Evolutionary conservation across 163 green algal genomes (phyloP), one percentile per base, ranked within the genome.

Genomic region (Volvox carteri): DNA sequence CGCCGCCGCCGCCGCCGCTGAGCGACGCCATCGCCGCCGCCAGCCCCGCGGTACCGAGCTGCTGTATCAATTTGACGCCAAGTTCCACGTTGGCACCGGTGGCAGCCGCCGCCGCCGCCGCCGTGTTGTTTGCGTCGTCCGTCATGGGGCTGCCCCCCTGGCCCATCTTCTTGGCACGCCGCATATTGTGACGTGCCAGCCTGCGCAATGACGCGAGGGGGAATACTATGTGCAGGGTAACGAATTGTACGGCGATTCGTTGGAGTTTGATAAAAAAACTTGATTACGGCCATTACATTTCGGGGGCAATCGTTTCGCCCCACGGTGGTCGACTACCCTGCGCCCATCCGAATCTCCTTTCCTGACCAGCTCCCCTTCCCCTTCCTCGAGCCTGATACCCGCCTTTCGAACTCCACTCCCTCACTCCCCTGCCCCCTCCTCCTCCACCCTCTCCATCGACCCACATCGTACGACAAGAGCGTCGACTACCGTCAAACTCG

Each of bases 401-500:
- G n/a, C n/a, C n/a, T n/a, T n/a, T n/a, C n/a, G n/a, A n/a, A n/a
- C n/a, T n/a, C n/a, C n/a, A n/a, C n/a, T n/a, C n/a, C n/a, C n/a
- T n/a, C n/a, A n/a, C n/a, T n/a, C n/a, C n/a, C n/a, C n/a, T n/a
- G n/a, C n/a, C n/a, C n/a, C n/a, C n/a, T n/a, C n/a, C n/a, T n/a
- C n/a, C n/a, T n/a, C n/a, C n/a, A n/a, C n/a, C n/a, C n/a, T n/a
- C n/a, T n/a, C n/a, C n/a, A n/a, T n/a, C n/a, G n/a, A n/a, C n/a
- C 81, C 48, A 93, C 90, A 90, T 86, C 25, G 91, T 90, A 18
- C 93, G 67, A 93, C 96, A 98, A 48, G 89, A 95, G 41, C 96
- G 94, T 86, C 97, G 96, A 52, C 94, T 93, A 8, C 92, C 95
- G 54, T 98, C 96, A 88, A 98, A 98, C 58, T 96, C 94, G 11